These are phyloP conservation scores for Eucalyptus polybractea DNA, from an alignment of 345 rosid species.

Conservation along the genomic window DNA sequence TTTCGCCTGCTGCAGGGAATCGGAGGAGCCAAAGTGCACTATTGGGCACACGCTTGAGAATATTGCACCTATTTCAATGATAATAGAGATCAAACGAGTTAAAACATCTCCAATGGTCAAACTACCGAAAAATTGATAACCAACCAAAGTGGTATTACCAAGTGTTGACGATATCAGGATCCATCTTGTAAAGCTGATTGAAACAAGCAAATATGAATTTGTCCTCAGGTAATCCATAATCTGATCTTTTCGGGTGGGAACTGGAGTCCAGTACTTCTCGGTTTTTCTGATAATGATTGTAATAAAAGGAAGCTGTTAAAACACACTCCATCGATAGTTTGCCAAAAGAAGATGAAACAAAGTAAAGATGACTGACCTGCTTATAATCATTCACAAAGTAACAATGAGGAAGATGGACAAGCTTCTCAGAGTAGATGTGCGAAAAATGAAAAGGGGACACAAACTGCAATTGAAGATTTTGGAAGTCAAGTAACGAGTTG, in stretches of 20 bases:
- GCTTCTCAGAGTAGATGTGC: conserved; percentile 90
- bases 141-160: conserved; percentile 31
- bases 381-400: conserved; percentile 98
- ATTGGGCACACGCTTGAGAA: conserved; percentile 91
- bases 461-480: conserved; percentile 37
- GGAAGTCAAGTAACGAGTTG: neutral
- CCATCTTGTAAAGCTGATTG: conserved; percentile 99
- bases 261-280: conserved; percentile 76
- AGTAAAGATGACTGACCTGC: conserved; percentile 35
- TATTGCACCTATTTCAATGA: conserved; percentile 60
- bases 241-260: conserved; percentile 67
- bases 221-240: conserved; percentile 92
- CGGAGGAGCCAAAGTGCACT: conserved; percentile 98
- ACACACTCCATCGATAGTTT: neutral
- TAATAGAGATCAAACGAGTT: neutral
- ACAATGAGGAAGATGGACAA: conserved; percentile 95
- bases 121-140: neutral
- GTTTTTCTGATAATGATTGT: conserved; percentile 55
- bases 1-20: conserved; percentile 99
- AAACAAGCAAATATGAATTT: conserved; percentile 97
- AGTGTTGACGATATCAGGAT: conserved; percentile 85
- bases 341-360: neutral
- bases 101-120: neutral
- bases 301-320: neutral
- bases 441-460: conserved; percentile 73